Evolutionary conservation across 805 yeast genomes (phyloP).

Genomic region (Spencermartinsiella europaea): DNA sequence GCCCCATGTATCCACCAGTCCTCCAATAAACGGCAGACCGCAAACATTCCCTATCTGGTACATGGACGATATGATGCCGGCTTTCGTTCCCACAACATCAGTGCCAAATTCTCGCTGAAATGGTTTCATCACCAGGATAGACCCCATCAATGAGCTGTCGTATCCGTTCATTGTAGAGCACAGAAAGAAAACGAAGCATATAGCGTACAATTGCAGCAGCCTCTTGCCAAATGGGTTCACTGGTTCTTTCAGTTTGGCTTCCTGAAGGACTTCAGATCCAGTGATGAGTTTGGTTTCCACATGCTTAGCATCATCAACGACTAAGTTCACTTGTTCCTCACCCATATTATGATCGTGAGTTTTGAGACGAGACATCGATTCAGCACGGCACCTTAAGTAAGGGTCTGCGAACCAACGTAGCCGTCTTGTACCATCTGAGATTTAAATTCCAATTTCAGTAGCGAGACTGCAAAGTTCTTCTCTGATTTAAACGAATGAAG

Average conservation of each 20-base stretch:
- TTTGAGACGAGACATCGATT: too few species aligned
- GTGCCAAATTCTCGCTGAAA: conserved; percentile 10
- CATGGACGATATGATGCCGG: conserved; percentile 13
- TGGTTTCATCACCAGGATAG: conserved; percentile 7
- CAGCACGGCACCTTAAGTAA: too few species aligned
- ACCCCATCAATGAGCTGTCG: conserved; percentile 12
- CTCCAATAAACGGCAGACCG: conserved; percentile 10
- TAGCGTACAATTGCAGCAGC: neutral
- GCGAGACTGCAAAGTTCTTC: too few species aligned
- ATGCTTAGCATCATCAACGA: too few species aligned
- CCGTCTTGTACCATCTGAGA: too few species aligned
- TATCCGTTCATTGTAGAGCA: conserved; percentile 15
- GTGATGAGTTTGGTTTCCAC: neutral
- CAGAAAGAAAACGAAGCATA: conserved; percentile 11
- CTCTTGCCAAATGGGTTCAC: conserved; percentile 7
- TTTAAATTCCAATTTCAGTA: too few species aligned
- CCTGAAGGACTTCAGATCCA: conserved; percentile 3
- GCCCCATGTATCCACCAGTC: conserved; percentile 6
- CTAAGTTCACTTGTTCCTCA: too few species aligned
- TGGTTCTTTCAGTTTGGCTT: conserved; percentile 2
- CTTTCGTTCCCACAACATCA: conserved; percentile 5
- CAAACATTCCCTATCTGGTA: conserved; percentile 14
- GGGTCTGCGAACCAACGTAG: too few species aligned
- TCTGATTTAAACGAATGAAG: too few species aligned
- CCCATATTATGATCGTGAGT: too few species aligned